Percentiles rank a stretch among this genome's conserved stretches.
Conservation (phyloP, 768 basidiomycete species). For the Lentinus tigrinus region DNA sequence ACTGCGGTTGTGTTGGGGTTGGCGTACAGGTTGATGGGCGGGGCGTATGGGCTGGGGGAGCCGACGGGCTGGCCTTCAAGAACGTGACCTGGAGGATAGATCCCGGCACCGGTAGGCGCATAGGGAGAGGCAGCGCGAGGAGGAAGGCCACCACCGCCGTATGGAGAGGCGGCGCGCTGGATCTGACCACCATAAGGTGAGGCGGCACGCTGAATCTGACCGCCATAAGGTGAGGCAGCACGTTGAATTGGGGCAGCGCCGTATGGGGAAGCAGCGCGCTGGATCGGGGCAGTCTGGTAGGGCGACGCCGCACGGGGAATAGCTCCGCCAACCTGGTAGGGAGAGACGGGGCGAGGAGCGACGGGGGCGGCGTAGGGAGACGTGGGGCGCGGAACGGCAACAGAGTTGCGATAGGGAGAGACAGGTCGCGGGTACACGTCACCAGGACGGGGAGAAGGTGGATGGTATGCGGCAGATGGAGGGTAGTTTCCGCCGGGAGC, state of each 20-base stretch:
- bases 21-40: constrained; percentile 18
- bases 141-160: constrained; percentile 23
- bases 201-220: constrained; percentile 8
- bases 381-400: constrained; percentile 2
- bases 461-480: constrained; percentile 9
- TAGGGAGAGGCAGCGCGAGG: constrained; percentile 30
- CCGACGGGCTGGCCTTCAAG: constrained; percentile 46
- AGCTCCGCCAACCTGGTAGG: constrained; percentile 14
- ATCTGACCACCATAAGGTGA: constrained; percentile 20
- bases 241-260: constrained; percentile 1
- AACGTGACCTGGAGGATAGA: constrained; percentile 51
- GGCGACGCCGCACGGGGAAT: constrained; percentile 14
- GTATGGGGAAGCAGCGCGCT: constrained; percentile 8
- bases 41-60: constrained; percentile 51
- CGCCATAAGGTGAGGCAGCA: constrained; percentile 23
- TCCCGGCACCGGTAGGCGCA: constrained; percentile 26
- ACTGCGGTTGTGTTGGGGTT: constrained; percentile 1
- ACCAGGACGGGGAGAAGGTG: constrained; percentile 20
- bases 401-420: background rate
- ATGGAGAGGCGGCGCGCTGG: constrained; percentile 36
- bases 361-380: constrained; percentile 14
- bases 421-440: constrained; percentile 5
- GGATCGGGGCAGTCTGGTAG: constrained; percentile 1
- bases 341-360: constrained; percentile 19
- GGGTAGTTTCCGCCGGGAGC: constrained; percentile 18